phyloP scores from a whole-genome alignment of 202 grass and related monocot species.

The Zizania palustris region DNA sequence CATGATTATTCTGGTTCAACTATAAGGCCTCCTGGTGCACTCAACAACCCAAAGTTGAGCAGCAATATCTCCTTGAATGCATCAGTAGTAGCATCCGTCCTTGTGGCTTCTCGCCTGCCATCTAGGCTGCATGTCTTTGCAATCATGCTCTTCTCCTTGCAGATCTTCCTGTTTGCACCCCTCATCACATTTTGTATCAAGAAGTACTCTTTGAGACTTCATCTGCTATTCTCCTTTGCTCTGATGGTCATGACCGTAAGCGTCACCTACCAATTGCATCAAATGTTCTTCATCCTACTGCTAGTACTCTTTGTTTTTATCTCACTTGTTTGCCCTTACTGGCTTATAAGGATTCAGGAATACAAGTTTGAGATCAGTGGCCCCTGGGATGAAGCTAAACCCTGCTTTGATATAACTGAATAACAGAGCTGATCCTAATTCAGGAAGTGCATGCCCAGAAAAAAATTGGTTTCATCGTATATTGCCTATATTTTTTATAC shows the following conservation, averaged over 20 bases:
- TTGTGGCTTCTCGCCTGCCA: constrained; percentile 76
- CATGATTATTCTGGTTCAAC: constrained; percentile 91
- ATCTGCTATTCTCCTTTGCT: constrained; percentile 66
- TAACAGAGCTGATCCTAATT: constrained; percentile 16
- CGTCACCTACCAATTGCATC: constrained; percentile 73
- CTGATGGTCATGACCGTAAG: constrained; percentile 58
- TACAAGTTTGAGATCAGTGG: constrained; percentile 99
- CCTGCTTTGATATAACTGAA: constrained; percentile 96
- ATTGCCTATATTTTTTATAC: background rate
- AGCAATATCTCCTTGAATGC: constrained; percentile 91
- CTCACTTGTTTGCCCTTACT: constrained; percentile 71
- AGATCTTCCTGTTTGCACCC: constrained; percentile 85
- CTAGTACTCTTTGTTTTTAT: constrained; percentile 71
- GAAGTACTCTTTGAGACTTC: constrained; percentile 77
- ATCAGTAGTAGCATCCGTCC: constrained; percentile 79
- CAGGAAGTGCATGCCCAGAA: constrained; percentile 17
- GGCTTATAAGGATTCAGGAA: constrained; percentile 95
- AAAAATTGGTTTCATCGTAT: constrained; percentile 10
- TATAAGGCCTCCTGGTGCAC: constrained; percentile 76
- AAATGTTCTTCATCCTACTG: constrained; percentile 65
- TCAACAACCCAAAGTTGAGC: constrained; percentile 79
- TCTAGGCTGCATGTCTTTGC: constrained; percentile 90
- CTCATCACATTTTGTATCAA: constrained; percentile 83
- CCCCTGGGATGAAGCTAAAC: constrained; percentile 92
- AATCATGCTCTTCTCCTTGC: constrained; percentile 85